Percentiles rank a stretch among this genome's conserved stretches.
These are phyloP conservation scores for Gaeumannomyces sp. DNA, from an alignment of 2,329 filamentous ascomycete species.

Conservation along the genomic window DNA sequence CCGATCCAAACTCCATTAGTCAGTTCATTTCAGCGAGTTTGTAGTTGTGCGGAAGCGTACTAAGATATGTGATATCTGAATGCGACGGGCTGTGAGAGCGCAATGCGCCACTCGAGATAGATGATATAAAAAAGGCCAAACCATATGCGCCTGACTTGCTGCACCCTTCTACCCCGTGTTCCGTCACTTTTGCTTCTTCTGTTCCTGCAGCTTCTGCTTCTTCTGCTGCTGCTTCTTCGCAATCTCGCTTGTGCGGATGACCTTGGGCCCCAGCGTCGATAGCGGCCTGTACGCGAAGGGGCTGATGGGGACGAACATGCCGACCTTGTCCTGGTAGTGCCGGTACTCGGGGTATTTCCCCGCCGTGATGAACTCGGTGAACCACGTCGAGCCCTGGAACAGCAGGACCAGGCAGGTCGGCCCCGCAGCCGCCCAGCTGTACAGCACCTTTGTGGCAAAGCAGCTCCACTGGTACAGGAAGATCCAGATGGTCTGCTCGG, in stretches of 20 bases:
- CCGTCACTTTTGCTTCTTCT: conserved; percentile 19
- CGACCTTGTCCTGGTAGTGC: conserved; percentile 75
- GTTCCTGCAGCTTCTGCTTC: conserved; percentile 21
- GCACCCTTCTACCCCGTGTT: neutral
- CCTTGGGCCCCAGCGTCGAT: conserved; percentile 30
- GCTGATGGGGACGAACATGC: conserved; percentile 69
- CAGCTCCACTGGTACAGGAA: conserved; percentile 83
- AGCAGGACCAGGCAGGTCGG: conserved; percentile 64
- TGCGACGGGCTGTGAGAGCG: neutral
- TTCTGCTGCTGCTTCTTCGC: conserved; percentile 35
- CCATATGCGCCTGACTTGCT: neutral
- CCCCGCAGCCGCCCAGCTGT: conserved; percentile 75
- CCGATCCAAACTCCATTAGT: neutral
- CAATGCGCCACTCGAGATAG: neutral
- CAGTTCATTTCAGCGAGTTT: neutral
- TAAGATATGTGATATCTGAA: neutral
- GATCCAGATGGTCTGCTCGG: conserved; percentile 88
- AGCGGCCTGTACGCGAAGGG: conserved; percentile 35
- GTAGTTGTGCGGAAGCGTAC: neutral
- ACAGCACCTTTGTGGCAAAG: conserved; percentile 61
- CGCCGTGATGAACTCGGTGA: conserved; percentile 77
- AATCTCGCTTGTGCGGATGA: conserved; percentile 46
- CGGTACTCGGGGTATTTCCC: conserved; percentile 85
- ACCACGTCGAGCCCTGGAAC: conserved; percentile 82
- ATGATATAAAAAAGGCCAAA: neutral